Conservation (phyloP, 139 green algal genomes). For the Chlorella sp. region DNA sequence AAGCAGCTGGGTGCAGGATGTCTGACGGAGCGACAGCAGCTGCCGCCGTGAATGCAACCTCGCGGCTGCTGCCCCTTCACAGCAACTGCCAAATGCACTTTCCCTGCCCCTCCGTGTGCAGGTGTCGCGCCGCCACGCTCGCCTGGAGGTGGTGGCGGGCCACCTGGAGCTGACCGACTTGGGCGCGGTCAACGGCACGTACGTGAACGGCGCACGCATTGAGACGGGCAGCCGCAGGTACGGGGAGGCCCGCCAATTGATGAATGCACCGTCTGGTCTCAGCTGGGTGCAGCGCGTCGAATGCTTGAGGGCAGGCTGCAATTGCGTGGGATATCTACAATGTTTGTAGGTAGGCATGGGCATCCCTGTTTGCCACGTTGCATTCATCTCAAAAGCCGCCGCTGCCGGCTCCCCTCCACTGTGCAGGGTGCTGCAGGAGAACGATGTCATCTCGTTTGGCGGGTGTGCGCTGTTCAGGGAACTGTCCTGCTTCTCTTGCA, state of each 20-base stretch:
- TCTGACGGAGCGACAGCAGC: background rate
- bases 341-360: too few species aligned
- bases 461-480: background rate
- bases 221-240: background rate
- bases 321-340: too few species aligned
- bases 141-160: slow-evolving; percentile 4
- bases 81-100: background rate
- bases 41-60: background rate
- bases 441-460: slow-evolving; percentile 20
- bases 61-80: background rate
- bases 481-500: background rate
- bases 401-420: background rate
- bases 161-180: slow-evolving; percentile 20
- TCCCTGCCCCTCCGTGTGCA: background rate
- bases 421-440: slow-evolving; percentile 26
- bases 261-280: too few species aligned
- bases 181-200: background rate
- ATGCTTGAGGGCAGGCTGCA: too few species aligned
- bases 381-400: too few species aligned
- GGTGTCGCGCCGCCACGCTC: slow-evolving; percentile 18
- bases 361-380: too few species aligned
- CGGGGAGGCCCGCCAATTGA: too few species aligned
- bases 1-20: background rate
- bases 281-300: too few species aligned
- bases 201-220: slow-evolving; percentile 13